These are phyloP conservation scores for Ascochyta fabae DNA, from an alignment of 2,329 filamentous ascomycete species.

Conservation along the genomic window DNA sequence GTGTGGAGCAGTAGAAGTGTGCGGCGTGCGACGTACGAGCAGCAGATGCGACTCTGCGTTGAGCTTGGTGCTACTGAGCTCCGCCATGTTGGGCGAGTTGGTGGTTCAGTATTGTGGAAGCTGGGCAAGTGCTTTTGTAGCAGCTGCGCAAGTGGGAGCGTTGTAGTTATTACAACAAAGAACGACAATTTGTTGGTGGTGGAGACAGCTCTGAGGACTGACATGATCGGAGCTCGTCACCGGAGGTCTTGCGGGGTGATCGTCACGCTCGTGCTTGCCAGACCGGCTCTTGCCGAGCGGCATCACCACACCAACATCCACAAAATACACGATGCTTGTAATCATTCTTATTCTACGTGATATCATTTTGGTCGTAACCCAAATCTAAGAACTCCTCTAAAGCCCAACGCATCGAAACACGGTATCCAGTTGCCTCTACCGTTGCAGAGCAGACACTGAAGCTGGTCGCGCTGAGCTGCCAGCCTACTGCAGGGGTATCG, in stretches of 20 bases:
- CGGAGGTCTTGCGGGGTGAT: slow-evolving; percentile 14
- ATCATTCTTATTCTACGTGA: slow-evolving; percentile 30
- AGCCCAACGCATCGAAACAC: slow-evolving; percentile 46
- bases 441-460: slow-evolving; percentile 40
- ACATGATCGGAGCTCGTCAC: slow-evolving; percentile 6
- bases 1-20: neutral
- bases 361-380: slow-evolving; percentile 45
- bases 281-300: neutral
- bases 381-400: slow-evolving; percentile 50
- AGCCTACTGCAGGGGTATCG: slow-evolving; percentile 42
- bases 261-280: slow-evolving; percentile 1
- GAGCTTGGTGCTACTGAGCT: slow-evolving; percentile 66
- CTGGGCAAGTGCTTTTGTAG: neutral
- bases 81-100: slow-evolving; percentile 48
- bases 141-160: neutral
- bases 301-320: neutral
- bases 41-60: slow-evolving; percentile 78
- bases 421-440: slow-evolving; percentile 45
- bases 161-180: neutral
- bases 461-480: slow-evolving; percentile 44
- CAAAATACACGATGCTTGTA: neutral
- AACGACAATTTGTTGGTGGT: neutral
- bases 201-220: slow-evolving; percentile 1
- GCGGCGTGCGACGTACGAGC: slow-evolving; percentile 60
- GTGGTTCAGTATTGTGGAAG: neutral